Conservation (phyloP, 169 alveolate genomes). For the Eimeria praecox region DNA sequence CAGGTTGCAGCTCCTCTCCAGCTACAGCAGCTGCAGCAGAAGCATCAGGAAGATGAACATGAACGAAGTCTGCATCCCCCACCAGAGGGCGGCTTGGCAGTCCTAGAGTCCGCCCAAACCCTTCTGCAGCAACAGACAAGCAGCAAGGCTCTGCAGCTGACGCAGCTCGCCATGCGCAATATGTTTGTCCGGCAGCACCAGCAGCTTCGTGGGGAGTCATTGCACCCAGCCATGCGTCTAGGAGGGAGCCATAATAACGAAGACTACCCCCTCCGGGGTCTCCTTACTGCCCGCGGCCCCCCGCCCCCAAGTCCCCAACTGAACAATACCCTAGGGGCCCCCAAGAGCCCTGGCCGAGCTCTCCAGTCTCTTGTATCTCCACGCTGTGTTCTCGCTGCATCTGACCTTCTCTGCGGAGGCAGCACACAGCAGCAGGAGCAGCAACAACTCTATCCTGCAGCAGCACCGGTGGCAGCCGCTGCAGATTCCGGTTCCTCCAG, state of each 20-base stretch:
- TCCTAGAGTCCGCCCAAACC: background rate
- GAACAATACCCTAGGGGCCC: background rate
- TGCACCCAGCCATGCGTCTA: background rate
- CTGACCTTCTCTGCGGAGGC: background rate
- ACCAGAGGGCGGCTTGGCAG: background rate
- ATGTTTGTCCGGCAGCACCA: slow-evolving; percentile 9
- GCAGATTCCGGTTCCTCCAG: background rate
- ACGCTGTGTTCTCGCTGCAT: background rate
- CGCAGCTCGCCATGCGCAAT: slow-evolving; percentile 5
- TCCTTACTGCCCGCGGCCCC: background rate
- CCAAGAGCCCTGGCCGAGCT: background rate
- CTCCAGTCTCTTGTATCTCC: slow-evolving; percentile 31
- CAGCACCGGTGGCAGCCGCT: background rate
- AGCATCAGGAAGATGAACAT: background rate
- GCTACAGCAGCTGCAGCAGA: slow-evolving; percentile 7
- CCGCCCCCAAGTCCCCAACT: background rate
- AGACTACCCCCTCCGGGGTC: background rate
- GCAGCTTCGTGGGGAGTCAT: slow-evolving; percentile 3
- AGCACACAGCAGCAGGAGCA: slow-evolving; percentile 36
- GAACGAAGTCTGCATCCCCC: background rate
- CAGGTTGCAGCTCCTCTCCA: background rate
- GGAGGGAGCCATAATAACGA: background rate
- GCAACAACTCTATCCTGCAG: too few relatives aligned
- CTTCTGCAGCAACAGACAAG: background rate
- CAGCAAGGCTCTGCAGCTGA: background rate